Evolutionary conservation across 768 basidiomycete genomes (phyloP), one percentile per base, ranked within the genome.

Genomic region (Exidia glandulosa): DNA sequence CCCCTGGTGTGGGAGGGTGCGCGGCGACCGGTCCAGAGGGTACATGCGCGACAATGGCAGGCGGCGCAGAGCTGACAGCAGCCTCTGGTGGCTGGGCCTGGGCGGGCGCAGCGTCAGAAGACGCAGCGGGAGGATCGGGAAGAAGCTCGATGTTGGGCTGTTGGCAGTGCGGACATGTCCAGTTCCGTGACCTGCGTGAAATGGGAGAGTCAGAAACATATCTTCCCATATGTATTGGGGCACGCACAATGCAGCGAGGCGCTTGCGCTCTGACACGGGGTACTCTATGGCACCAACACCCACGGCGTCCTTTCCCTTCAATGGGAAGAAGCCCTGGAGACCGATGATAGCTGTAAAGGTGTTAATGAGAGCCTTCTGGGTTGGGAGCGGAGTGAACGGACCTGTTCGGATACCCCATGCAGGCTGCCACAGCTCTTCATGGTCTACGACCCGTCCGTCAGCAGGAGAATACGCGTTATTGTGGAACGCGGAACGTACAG

Each of bases 321-420:
- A 75, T 36, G 90, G 88, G 67, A 93, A 92, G 72, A 93, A 92
- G 0, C 90, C 90, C 71, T 92, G 90, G 3, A 93, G 78, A 34
- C 89, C 90, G 63, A 93, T 81, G 67, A 93, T 92, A 34, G 91
- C 90, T 90, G 63, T 36, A 32, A 6, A 57, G 14, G 57, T n/a
- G 56, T 68, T 45, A 63, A 64, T 6, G 36, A 25, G 52, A 59
- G 32, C 31, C 55, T 66, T 65, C 48, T 34, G 1, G 16, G 56
- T 64, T 61, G 29, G 25, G 37, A 52, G 23, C 58, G 56, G 58
- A 58, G 55, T 54, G 56, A 50, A 67, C 79, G 62, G 61, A 88
- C 89, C 94, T 59, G 94, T 98, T 63, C 95, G 82, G 23, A 98
- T 90, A 59, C 95, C 95, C 95, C 95, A 98, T 29, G 93, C 92